Percentiles rank a stretch among this genome's conserved stretches.
These are phyloP conservation scores for Conidiobolus incongruus DNA, from an alignment of 371 early-diverging fungal species.

Conservation along the genomic window DNA sequence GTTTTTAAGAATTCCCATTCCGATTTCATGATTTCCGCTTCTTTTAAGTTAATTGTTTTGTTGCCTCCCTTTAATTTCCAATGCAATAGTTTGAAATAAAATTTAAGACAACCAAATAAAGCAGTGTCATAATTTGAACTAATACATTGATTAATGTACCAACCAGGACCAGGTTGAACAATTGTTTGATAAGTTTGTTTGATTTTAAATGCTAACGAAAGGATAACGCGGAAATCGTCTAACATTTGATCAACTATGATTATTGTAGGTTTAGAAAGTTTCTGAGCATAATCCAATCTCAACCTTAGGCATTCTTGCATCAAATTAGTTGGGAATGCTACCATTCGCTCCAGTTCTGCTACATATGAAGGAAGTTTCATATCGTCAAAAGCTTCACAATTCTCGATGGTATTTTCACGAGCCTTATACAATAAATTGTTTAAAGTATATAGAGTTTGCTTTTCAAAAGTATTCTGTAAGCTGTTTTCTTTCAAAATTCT, in stretches of 20 bases:
- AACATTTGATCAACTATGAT: conserved; percentile 56
- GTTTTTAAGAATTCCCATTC: conserved; percentile 60
- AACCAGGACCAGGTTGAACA: conserved; percentile 34
- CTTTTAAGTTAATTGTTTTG: conserved; percentile 24
- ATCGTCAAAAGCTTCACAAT: conserved; percentile 28
- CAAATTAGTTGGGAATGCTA: conserved; percentile 49
- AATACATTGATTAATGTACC: conserved; percentile 35
- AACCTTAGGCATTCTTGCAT: conserved; percentile 56
- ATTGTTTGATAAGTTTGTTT: conserved; percentile 41
- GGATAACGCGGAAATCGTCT: conserved; percentile 49
- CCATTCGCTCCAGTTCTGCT: conserved; percentile 37
- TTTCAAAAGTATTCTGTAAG: conserved; percentile 53
- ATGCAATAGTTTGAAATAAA: conserved; percentile 50
- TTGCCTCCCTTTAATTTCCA: conserved; percentile 33
- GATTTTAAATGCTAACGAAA: conserved; percentile 45
- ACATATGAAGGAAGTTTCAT: conserved; percentile 46
- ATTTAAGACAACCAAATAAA: conserved; percentile 44
- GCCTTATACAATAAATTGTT: conserved; percentile 26
- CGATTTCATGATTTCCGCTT: conserved; percentile 54
- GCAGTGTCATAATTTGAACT: conserved; percentile 39
- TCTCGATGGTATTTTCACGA: conserved; percentile 36
- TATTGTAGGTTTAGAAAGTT: conserved; percentile 37
- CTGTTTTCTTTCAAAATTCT: conserved; percentile 61
- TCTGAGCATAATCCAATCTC: conserved; percentile 46
- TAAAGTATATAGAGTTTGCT: conserved; percentile 34